Evolutionary conservation across 352 stramenopile genomes (phyloP), one percentile per base, ranked within the genome.

Genomic region (Phytophthora foliorum): DNA sequence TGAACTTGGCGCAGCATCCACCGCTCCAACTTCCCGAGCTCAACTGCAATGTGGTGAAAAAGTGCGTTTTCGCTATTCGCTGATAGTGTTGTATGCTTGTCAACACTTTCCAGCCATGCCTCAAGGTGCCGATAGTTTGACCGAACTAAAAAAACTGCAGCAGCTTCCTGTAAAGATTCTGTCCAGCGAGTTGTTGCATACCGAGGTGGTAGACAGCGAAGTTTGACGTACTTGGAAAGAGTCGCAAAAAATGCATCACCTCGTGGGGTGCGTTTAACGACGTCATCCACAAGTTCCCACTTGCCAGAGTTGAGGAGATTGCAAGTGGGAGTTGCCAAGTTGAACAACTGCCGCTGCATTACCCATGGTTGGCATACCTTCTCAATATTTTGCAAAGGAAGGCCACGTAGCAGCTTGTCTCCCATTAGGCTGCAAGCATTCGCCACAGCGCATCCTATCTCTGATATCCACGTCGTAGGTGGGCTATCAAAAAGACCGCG

Each of bases 1-100:
- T 92, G 86, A 11, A 89, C 78, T 49, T 87, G 74, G 4, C 80
- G 77, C 14, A 91, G 54, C 84, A 92, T 90, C 77, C 72, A 89
- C 31, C 82, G 78, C 58, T 92, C 84, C 25, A 92, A 48, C 24
- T 74, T 78, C 44, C 66, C 51, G 1, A 91, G 57, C 25, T 82
- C 68, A 42, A 62, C 50, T 14, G 80, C 65, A 60, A 91, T 74
- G 2, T 17, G 19, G 53, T 78, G 59, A 25, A 82, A 69, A 24
- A 75, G 52, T 27, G 24, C 27, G 14, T 24, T 44, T 21, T 70
- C 67, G 11, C 34, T 41, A 48, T 63, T 45, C 16, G 46, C 24
- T 21, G 51, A 10, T 32, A 77, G 22, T 16, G 19, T 16, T 19
- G 11, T 44, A 17, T 31, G 21, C 17, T 39, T 42, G 5, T 57